Base-by-base conservation (phyloP, 1,284 basidiomycete genomes). In the Ganoderma meredithae region DNA sequence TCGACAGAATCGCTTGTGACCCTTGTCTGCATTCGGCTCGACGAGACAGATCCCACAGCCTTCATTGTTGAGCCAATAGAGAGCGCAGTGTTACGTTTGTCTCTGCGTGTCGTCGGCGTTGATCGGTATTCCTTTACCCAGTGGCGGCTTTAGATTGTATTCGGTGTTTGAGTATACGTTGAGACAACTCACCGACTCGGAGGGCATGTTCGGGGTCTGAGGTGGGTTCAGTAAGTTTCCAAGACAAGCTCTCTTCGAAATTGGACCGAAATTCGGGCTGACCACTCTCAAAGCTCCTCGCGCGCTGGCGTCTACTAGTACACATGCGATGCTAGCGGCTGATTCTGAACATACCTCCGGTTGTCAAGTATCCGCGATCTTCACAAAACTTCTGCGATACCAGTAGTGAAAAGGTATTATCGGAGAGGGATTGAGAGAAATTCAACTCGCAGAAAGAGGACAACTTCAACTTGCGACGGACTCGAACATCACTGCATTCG, bases 81-180 rank as follows among this genome's bases (percentile, higher is more conserved):
- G 52, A 33, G 27, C 15, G 52, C 31, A 15, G 52, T 15, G 52
- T 55, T 27, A 15, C 52, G 52, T 55, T 55, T 55, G 52, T 55
- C 52, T 33, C 52, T 55, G 8, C 52, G 52, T 33, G 27, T 31
- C 27, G 52, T 13, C 12, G 52, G 27, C 13, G 52, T 27, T 55
- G 52, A 55, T 31, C 52, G 52, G 27, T 33, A 15, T 33, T 31
- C 52, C 52, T 55, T 5, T 17, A 55, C 13, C 47, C 27, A 31
- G 22, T 22, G 44, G 8, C 19, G n/a, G 47, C 25, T 49, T 49
- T 55, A 8, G 13, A 17, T 31, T 33, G 0, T 15, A 1, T 8
- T 27, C 33, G 15, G 22, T 31, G 44, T 19, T 6, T 13, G 25
- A 19, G 52, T 10, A 19, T 15, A 17, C 1, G 27, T 1, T 2